Percentiles rank a stretch among this genome's conserved stretches.
Evolutionary conservation across 2,329 filamentous ascomycete species (phyloP).

Genomic region (Monosporascus sp.): DNA sequence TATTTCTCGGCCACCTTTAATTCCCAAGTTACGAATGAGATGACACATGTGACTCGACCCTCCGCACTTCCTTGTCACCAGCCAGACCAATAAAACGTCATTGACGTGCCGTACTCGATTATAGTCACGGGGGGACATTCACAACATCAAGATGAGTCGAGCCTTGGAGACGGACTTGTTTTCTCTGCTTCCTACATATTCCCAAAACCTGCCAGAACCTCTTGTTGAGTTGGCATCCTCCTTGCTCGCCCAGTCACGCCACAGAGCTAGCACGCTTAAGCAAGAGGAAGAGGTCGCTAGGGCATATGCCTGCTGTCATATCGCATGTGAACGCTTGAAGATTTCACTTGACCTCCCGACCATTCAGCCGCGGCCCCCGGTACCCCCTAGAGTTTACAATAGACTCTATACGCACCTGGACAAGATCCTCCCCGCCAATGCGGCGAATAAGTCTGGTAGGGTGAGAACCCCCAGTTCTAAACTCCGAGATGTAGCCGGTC

Average conservation of each 20-base stretch:
- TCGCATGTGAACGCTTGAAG: constrained; percentile 84
- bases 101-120: background rate
- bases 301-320: constrained; percentile 76
- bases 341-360: constrained; percentile 70
- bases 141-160: constrained; percentile 55
- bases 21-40: no score
- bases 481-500: constrained; percentile 29
- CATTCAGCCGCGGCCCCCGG: constrained; percentile 70
- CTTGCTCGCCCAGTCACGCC: constrained; percentile 74
- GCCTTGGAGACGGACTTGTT: constrained; percentile 68
- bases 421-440: constrained; percentile 52
- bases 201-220: constrained; percentile 60
- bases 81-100: background rate
- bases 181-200: constrained; percentile 69
- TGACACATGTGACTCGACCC: no score
- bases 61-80: background rate
- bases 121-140: constrained; percentile 1
- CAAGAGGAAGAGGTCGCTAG: constrained; percentile 84
- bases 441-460: constrained; percentile 17
- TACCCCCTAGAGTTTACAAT: constrained; percentile 75
- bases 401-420: constrained; percentile 79
- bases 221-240: constrained; percentile 68
- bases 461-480: constrained; percentile 30
- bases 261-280: constrained; percentile 71
- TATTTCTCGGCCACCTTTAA: no score